A percentile compares a stretch with the other conserved stretches of the same genome.
Conservation (phyloP, 495 filamentous ascomycete genomes). For the Aspergillus asperescens region DNA sequence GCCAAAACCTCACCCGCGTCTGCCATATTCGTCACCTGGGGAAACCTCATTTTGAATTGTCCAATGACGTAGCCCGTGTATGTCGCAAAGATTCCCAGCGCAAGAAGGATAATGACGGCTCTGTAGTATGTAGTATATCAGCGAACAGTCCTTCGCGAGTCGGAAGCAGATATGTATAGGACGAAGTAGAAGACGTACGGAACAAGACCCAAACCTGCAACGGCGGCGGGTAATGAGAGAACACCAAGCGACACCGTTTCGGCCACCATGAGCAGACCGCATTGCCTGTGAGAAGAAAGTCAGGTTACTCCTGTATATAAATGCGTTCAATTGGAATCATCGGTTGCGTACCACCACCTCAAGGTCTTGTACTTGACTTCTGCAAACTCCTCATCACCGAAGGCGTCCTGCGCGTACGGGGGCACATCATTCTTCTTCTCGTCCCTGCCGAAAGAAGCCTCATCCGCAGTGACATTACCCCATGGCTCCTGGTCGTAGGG, state of each 20-base stretch:
- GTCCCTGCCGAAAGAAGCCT: constrained; percentile 12
- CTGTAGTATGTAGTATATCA: constrained; percentile 28
- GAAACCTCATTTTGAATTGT: constrained; percentile 68
- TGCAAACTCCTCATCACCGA: constrained; percentile 38
- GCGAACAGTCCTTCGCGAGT: not conserved
- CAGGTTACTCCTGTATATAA: not conserved
- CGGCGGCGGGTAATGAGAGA: constrained; percentile 58
- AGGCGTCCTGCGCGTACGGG: constrained; percentile 29
- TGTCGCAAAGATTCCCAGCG: constrained; percentile 60
- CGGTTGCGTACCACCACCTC: constrained; percentile 36
- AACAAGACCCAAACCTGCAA: constrained; percentile 62
- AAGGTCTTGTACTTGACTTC: constrained; percentile 41
- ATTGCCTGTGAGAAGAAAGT: constrained; percentile 29
- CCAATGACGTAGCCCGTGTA: constrained; percentile 77
- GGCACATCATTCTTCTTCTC: constrained; percentile 20
- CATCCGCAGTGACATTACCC: constrained; percentile 8
- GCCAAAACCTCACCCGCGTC: constrained; percentile 64
- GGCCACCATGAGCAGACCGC: constrained; percentile 57
- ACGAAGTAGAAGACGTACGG: constrained; percentile 23
- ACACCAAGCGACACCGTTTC: constrained; percentile 71
- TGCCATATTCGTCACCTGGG: constrained; percentile 66
- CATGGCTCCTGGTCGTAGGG: constrained; percentile 13
- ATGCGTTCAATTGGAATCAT: not conserved
- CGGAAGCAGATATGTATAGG: not conserved
- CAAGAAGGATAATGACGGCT: constrained; percentile 60